Evolutionary conservation across 306 rosid species (phyloP).

Genomic region (Lathyrus sativus): DNA sequence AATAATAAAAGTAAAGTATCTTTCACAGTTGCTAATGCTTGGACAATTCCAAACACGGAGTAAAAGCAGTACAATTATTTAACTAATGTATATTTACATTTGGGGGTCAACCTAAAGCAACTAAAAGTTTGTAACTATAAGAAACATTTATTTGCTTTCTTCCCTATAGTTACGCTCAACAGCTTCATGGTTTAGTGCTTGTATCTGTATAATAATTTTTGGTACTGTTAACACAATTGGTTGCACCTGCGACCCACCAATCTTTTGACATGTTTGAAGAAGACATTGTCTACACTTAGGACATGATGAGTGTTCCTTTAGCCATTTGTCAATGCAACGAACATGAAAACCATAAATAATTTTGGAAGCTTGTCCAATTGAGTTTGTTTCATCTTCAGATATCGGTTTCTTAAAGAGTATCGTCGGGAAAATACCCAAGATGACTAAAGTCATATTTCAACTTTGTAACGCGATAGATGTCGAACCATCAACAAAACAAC

Average conservation of each 20-base stretch:
- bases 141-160: not conserved
- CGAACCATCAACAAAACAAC: slow-evolving; percentile 63
- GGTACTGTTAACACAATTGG: slow-evolving; percentile 32
- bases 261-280: slow-evolving; percentile 65
- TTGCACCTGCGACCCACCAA: slow-evolving; percentile 48
- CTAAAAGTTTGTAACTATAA: too few species aligned
- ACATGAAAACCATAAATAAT: slow-evolving; percentile 75
- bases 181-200: slow-evolving; percentile 63
- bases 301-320: slow-evolving; percentile 76
- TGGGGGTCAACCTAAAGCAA: too few species aligned
- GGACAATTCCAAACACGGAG: too few species aligned
- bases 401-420: slow-evolving; percentile 69
- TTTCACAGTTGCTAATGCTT: too few species aligned
- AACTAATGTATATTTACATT: too few species aligned
- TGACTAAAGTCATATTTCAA: slow-evolving; percentile 62
- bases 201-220: slow-evolving; percentile 49
- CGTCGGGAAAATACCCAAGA: slow-evolving; percentile 44
- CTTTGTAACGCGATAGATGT: slow-evolving; percentile 45
- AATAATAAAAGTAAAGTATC: too few species aligned
- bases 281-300: slow-evolving; percentile 85
- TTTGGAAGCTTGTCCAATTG: slow-evolving; percentile 28
- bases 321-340: slow-evolving; percentile 83
- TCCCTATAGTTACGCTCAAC: slow-evolving; percentile 41
- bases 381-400: slow-evolving; percentile 71
- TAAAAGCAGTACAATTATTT: too few species aligned